Base-by-base conservation (phyloP, 345 rosid genomes). In the Chamaenerion angustifolium region DNA sequence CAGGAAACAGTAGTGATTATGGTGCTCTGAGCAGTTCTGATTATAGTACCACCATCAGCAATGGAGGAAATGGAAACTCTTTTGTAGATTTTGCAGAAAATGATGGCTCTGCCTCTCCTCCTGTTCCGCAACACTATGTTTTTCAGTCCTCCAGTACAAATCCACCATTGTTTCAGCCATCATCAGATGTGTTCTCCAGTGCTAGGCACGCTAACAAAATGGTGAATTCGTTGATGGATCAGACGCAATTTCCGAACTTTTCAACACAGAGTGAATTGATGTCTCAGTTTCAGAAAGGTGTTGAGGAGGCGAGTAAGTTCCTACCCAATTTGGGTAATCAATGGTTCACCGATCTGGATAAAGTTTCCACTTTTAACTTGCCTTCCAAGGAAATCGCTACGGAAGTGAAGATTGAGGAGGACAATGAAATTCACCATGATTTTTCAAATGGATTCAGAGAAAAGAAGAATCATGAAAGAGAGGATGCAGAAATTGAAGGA, bases 291-390 rank as follows among this genome's bases (percentile, higher is more conserved):
- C 70, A 60, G 52, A 81, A 65, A 61, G 94, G 94, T 3, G 45
- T 70, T 4, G 88, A 83, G 63, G 96, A 87, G 71, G 94, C 96
- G 11, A 77, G 70, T 51, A 79, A 75, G 63, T 87, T 87, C 67
- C 85, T 87, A 56, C 90, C 90, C 25, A 73, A 59, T 8, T 31
- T 31, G 40, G 49, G 51, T 42, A 60, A 56, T 57, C 72, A 67
- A 51, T 59, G 79, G 56, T 61, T 73, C 25, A 57, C 74, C 18
- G 75, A 83, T 59, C 51, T 77, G 31, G 80, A 70, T 18, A 62
- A 16, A 6, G 1, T 31, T 31, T 5, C 37, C 37, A 31, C 37
- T 31, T 31, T 3, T 31, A 31, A 31, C 8, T 31, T 31, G 8
- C 37, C 37, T 5, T 7, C 37, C 37, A 31, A 31, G 37, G 37